These are phyloP conservation scores for Aspergillus flavus DNA, from an alignment of 2,329 filamentous ascomycete species.

Conservation along the genomic window DNA sequence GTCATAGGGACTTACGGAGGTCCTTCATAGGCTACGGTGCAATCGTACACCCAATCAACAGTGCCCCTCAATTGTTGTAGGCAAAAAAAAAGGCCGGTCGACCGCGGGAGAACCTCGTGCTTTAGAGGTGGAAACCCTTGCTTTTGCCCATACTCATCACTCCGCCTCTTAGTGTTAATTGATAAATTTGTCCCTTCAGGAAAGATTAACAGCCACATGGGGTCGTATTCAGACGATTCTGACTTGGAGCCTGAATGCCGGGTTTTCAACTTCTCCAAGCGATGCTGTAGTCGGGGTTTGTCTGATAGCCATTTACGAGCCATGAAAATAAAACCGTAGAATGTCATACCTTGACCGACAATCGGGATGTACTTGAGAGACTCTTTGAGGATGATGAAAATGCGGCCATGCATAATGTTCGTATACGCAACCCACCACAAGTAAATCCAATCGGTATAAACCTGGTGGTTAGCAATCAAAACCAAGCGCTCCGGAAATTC, in stretches of 20 bases:
- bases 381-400: slow-evolving; percentile 70
- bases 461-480: slow-evolving; percentile 66
- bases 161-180: slow-evolving; percentile 57
- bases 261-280: slow-evolving; percentile 59
- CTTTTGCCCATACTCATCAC: slow-evolving; percentile 60
- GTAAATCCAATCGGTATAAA: slow-evolving; percentile 72
- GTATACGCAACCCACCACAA: slow-evolving; percentile 70
- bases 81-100: slow-evolving; percentile 64
- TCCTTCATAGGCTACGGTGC: slow-evolving; percentile 93
- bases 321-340: slow-evolving; percentile 69
- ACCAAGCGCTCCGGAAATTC: slow-evolving; percentile 64
- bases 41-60: slow-evolving; percentile 70
- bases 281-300: slow-evolving; percentile 60
- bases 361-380: slow-evolving; percentile 65
- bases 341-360: slow-evolving; percentile 64
- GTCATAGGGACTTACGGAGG: slow-evolving; percentile 68
- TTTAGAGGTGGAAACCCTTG: slow-evolving; percentile 60
- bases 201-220: slow-evolving; percentile 69
- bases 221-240: slow-evolving; percentile 52
- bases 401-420: slow-evolving; percentile 65
- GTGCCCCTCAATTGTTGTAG: slow-evolving; percentile 60
- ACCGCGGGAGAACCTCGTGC: slow-evolving; percentile 62
- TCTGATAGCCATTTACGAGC: slow-evolving; percentile 65
- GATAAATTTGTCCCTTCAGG: slow-evolving; percentile 67
- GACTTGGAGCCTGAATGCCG: slow-evolving; percentile 52